Percentiles rank a stretch among this genome's conserved stretches.
phyloP scores from a whole-genome alignment of 1,139 yeast genomes.

The Suhomyces bribrorum region DNA sequence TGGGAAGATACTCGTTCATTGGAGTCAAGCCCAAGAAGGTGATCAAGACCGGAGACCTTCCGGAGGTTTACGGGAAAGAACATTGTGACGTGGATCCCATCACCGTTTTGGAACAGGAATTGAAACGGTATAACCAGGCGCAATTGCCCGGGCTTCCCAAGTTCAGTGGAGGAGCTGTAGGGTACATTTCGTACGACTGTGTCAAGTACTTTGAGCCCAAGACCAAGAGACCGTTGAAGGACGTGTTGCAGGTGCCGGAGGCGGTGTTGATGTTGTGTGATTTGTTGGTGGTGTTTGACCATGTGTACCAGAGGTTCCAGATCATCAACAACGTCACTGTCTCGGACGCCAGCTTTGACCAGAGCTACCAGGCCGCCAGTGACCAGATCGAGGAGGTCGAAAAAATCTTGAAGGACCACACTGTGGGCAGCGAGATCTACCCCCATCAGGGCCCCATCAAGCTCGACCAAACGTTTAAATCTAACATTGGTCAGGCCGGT shows the following conservation, averaged over 20 bases:
- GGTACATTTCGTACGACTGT: slow-evolving; percentile 94
- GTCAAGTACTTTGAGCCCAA: slow-evolving; percentile 93
- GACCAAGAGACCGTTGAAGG: slow-evolving; percentile 71
- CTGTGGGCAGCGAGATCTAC: slow-evolving; percentile 29
- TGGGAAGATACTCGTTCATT: slow-evolving; percentile 87
- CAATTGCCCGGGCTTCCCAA: slow-evolving; percentile 79
- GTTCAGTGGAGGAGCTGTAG: slow-evolving; percentile 94
- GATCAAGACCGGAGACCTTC: slow-evolving; percentile 71
- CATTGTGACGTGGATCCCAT: slow-evolving; percentile 70
- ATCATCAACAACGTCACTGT: slow-evolving; percentile 76
- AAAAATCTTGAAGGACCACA: slow-evolving; percentile 44
- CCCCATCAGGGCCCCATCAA: slow-evolving; percentile 72
- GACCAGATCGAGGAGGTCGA: slow-evolving; percentile 60
- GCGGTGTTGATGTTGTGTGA: slow-evolving; percentile 90
- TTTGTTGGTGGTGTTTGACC: slow-evolving; percentile 86
- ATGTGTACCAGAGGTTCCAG: slow-evolving; percentile 90
- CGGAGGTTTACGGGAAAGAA: slow-evolving; percentile 32
- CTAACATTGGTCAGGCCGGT: slow-evolving; percentile 92
- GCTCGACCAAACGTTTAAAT: slow-evolving; percentile 64
- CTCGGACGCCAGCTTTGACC: slow-evolving; percentile 41
- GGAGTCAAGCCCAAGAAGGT: slow-evolving; percentile 83
- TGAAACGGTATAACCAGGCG: slow-evolving; percentile 65
- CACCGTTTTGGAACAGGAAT: slow-evolving; percentile 67
- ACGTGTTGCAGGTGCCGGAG: slow-evolving; percentile 83
- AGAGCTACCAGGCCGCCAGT: slow-evolving; percentile 58